phyloP scores from a whole-genome alignment of 345 rosid genomes.

The Geranium brycei region DNA sequence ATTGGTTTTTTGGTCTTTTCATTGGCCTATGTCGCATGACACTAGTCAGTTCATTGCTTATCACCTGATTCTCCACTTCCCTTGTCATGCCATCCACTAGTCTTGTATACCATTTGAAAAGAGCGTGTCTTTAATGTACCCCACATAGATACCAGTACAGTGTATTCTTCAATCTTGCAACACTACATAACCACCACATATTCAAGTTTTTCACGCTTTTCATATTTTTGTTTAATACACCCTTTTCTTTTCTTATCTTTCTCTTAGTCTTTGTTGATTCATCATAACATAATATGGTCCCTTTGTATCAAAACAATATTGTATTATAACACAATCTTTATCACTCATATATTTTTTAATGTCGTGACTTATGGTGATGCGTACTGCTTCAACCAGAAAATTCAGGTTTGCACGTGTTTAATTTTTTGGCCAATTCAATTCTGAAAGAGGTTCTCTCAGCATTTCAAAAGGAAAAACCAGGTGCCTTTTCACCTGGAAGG shows the following conservation, averaged over 20 bases:
- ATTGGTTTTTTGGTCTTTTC: neutral
- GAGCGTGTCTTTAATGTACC: neutral
- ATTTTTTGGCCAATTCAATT: conserved; percentile 88
- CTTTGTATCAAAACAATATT: neutral
- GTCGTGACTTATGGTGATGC: neutral
- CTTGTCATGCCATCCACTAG: neutral
- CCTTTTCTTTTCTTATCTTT: neutral
- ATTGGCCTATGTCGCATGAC: neutral
- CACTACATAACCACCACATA: no score
- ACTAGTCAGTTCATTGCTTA: no score
- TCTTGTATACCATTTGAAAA: no score
- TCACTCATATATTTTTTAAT: neutral
- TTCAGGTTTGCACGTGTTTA: conserved; percentile 88
- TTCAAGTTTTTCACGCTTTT: neutral
- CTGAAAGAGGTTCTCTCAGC: conserved; percentile 80
- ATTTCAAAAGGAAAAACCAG: conserved; percentile 85
- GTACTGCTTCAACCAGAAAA: conserved; percentile 40
- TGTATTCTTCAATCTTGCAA: neutral
- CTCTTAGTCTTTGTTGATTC: neutral
- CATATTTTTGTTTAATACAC: neutral
- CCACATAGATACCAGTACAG: neutral
- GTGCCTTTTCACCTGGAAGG: conserved; percentile 98
- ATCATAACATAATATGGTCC: neutral
- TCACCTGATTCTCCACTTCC: neutral
- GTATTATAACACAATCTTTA: neutral